phyloP scores from a whole-genome alignment of 2,329 filamentous ascomycete species.

The Didymella glomerata region DNA sequence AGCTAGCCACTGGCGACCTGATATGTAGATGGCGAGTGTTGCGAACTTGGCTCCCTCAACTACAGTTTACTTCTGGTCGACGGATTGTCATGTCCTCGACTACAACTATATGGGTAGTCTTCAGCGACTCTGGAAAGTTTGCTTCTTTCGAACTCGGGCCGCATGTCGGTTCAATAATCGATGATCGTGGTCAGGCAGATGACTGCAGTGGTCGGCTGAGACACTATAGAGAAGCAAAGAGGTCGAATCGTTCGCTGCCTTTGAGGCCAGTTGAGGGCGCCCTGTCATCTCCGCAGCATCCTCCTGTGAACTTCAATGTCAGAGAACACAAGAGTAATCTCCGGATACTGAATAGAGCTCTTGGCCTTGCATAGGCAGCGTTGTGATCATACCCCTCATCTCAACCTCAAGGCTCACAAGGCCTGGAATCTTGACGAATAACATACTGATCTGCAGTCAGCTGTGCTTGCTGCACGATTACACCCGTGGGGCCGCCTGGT shows the following conservation, averaged over 20 bases:
- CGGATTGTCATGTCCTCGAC: not conserved
- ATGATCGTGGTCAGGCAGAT: constrained; percentile 20
- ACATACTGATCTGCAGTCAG: constrained; percentile 6
- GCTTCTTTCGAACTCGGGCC: not conserved
- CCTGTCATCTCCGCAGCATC: constrained; percentile 10
- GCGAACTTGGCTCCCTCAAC: too few relatives aligned
- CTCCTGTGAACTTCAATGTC: not conserved
- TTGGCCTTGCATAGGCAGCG: constrained; percentile 6
- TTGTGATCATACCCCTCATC: not conserved
- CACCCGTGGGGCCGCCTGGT: constrained; percentile 5
- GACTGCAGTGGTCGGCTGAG: constrained; percentile 25
- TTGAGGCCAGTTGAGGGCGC: constrained; percentile 13
- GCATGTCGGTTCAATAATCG: not conserved
- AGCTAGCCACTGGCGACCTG: too few relatives aligned
- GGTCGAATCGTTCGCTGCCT: constrained; percentile 3
- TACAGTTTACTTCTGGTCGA: not conserved
- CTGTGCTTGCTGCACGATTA: not conserved
- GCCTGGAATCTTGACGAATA: not conserved
- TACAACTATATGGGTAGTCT: not conserved
- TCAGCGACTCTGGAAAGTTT: not conserved
- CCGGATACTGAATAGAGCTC: not conserved
- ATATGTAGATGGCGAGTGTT: not conserved
- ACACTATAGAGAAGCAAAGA: constrained; percentile 11
- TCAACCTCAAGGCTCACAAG: not conserved
- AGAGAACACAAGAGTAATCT: constrained; percentile 4